Conservation (phyloP, 768 basidiomycete genomes). For the Mycena sanguinolenta region DNA sequence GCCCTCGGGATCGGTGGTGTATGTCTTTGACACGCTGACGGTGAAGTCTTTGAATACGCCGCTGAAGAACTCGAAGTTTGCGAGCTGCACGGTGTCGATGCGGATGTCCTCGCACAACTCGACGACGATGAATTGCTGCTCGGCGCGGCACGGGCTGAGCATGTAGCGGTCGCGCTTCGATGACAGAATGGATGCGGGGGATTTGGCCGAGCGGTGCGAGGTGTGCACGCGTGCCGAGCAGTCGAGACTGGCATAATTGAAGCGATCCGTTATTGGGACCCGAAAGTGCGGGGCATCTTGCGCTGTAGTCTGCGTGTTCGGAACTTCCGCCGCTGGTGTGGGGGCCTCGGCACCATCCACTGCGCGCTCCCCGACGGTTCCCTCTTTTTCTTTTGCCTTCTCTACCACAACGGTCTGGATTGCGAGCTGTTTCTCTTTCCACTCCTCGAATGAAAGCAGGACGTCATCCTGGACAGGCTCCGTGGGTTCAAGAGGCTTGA, state of each 20-base stretch:
- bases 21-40: slow-evolving; percentile 89
- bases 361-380: slow-evolving; percentile 20
- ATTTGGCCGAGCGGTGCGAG: slow-evolving; percentile 85
- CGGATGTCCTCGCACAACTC: slow-evolving; percentile 98
- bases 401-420: slow-evolving; percentile 51
- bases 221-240: slow-evolving; percentile 94
- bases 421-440: slow-evolving; percentile 78
- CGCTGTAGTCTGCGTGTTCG: slow-evolving; percentile 42
- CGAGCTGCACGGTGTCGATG: slow-evolving; percentile 95
- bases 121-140: slow-evolving; percentile 85
- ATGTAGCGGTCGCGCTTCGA: slow-evolving; percentile 95
- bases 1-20: slow-evolving; percentile 67
- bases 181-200: slow-evolving; percentile 85
- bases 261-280: slow-evolving; percentile 86
- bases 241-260: slow-evolving; percentile 94
- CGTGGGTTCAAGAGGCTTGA: slow-evolving; percentile 65
- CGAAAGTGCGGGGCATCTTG: slow-evolving; percentile 71
- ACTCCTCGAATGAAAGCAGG: slow-evolving; percentile 88
- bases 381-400: slow-evolving; percentile 44
- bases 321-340: slow-evolving; percentile 27
- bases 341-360: slow-evolving; percentile 15
- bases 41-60: slow-evolving; percentile 95
- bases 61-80: slow-evolving; percentile 98
- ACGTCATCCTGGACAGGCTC: slow-evolving; percentile 71
- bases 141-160: slow-evolving; percentile 88